Evolutionary conservation across 177 flowering plant species (phyloP), one percentile per base, ranked within the genome.

Genomic region (Telopea speciosissima): DNA sequence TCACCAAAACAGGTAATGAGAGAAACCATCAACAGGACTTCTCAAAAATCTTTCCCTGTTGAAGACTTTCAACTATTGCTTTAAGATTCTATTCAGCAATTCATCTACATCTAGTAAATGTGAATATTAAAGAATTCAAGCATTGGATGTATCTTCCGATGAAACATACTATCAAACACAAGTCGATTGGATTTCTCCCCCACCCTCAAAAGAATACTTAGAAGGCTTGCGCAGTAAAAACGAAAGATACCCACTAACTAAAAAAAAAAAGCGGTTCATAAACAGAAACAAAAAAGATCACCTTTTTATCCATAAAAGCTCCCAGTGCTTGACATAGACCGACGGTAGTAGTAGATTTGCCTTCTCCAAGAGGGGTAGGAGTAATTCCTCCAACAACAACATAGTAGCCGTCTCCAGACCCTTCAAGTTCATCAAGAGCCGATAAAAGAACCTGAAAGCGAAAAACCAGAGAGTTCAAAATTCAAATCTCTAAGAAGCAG

Each of bases 311-410:
- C 68, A 91, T 91, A 76, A 77, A 91, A 78, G 97, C 93, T 60
- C 99, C 99, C 81, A 96, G 66, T 25, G 98, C 98, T 81, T 96
- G 98, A 80, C 99, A 93, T 26, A 96, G 90, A 56, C 99, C 99
- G 83, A 96, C 98, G 33, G 96, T 89, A 67, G 97, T 90, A 54
- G 99, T 96, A 61, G 99, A 96, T 75, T 96, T 93, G 70, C 99
- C 99, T 81, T 96, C 99, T 54, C 99, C 99, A 72, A 93, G 95
- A 63, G 99, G 99, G 7, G 97, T 96, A 6, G 99, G 99, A 74
- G 98, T 93, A 60, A 96, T 93, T 60, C 98, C 99, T 60, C 97
- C 98, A 80, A 96, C 99, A 76, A 96, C 98, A 72, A 96, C 99
- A 82, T 93, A 93, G 59, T 89, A 91, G 45, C 97, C 99, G 85